Evolutionary conservation across 306 rosid species (phyloP), one percentile per base, ranked within the genome.

Genomic region (Styphnolobium japonicum): DNA sequence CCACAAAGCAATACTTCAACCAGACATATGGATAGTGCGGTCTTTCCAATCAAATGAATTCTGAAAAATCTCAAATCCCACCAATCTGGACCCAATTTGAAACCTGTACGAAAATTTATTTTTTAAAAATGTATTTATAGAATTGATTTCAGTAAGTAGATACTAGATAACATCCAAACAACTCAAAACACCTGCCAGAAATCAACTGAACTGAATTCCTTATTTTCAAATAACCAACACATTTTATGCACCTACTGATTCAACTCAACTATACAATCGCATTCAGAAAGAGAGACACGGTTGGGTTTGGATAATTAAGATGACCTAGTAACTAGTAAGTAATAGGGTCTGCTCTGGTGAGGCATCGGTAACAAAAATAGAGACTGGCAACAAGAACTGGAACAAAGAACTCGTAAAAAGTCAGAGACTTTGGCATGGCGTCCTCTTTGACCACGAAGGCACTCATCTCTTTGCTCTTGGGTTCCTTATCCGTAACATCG

Each of bases 361-460:
- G 67, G 80, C 21, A 80, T 55, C 81, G 68, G 85, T 87, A 90
- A 53, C 86, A 80, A 73, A 90, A 80, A 49, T 85, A 90, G 80
- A 75, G 33, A 48, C 48, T 46, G n/a, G 90, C 93, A 56, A 71
- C 66, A 51, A 86, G 25, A 31, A 87, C 4, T 2, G 93, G 93
- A 67, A 87, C 73, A 43, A 82, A 69, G 69, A 82, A 82, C 58
- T 90, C 87, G 1, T 46, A 63, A 25, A 88, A 31, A 31, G 33
- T 43, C 0, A 3, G 36, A 4, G 42, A 84, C 64, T 75, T 87
- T 15, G 90, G 11, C 10, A 0, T 6, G 11, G 34, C 16, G 14
- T 82, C 87, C 2, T 84, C 86, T 79, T 84, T 88, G 60, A 90
- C 57, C 1, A 90, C 90, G 27, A 80, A 88, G 40, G 94, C 92